Base-by-base conservation (phyloP, 306 rosid genomes). In the Luffa acutangula region DNA sequence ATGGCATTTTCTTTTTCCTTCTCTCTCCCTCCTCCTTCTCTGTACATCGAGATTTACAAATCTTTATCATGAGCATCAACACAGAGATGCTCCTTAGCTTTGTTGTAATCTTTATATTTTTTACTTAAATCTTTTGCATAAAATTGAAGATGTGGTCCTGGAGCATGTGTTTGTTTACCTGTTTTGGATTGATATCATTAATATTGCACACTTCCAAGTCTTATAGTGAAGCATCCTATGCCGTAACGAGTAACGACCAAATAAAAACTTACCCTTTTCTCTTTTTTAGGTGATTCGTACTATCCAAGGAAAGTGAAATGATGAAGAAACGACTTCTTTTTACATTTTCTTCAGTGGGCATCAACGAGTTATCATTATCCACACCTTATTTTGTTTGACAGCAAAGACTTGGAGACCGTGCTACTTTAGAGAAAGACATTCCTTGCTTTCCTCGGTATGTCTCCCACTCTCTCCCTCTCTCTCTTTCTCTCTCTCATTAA, bases 231-330 rank as follows among this genome's bases (percentile, higher is more conserved):
- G 77, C 43, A 73, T 73, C 77, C 77, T 33, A 73, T 73, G 77
- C 77, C 14, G 37, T 45, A 12, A 71, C 52, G 56, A 71, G 75
- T 10, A n/a, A 67, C 14, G 17, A 25, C 37, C 76, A 20, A 70
- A 45, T 25, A 45, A 45, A 25, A 45, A 20, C 57, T 45, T 71
- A 3, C 56, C 41, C 56, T 71, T 71, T 71, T 71, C 39, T 71
- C 3, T 41, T 18, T 66, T 66, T 66, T 42, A 2, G 54, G 37
- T 70, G 76, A 70, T 70, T 70, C 76, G 76, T 70, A 21, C 76
- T n/a, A 45, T 70, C 76, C 76, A 70, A 70, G 76, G 56, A 70
- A 70, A 70, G 76, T 20, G 76, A 11, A 70, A 70, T 70, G 76
- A 70, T 70, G 76, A 70, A 70, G 76, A 70, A 43, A 70, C 4